Conservation (phyloP, 2,329 filamentous ascomycete species). For the Trichoderma semiorbis region DNA sequence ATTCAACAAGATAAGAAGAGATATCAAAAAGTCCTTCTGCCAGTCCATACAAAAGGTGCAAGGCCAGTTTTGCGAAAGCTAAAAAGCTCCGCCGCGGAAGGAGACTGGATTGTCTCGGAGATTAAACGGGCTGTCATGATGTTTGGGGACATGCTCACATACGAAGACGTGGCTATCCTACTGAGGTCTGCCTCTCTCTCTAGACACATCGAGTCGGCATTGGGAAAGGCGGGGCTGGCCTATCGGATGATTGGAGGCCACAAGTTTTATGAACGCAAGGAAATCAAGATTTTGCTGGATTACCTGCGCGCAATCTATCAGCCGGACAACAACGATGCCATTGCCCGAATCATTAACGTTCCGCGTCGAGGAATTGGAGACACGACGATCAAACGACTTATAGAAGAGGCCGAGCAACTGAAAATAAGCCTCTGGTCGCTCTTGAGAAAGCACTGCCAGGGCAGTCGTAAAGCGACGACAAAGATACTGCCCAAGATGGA, state of each 20-base stretch:
- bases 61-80: constrained; percentile 77
- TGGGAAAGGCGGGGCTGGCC: constrained; percentile 76
- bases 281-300: constrained; percentile 83
- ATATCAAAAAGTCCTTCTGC: constrained; percentile 73
- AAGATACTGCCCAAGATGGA: constrained; percentile 50
- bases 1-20: constrained; percentile 85
- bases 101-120: constrained; percentile 83
- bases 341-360: constrained; percentile 79
- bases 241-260: constrained; percentile 91
- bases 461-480: constrained; percentile 45
- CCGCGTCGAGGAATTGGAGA: constrained; percentile 81
- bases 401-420: constrained; percentile 71
- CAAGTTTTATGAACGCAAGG: constrained; percentile 86
- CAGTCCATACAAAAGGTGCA: constrained; percentile 77
- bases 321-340: constrained; percentile 80
- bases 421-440: constrained; percentile 72
- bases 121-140: constrained; percentile 67
- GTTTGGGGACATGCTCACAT: constrained; percentile 68
- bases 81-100: constrained; percentile 67
- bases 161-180: constrained; percentile 80
- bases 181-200: constrained; percentile 82
- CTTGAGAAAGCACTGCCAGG: constrained; percentile 55
- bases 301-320: constrained; percentile 84
- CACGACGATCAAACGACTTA: constrained; percentile 66
- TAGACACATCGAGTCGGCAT: constrained; percentile 75